These are phyloP conservation scores for Penstemon barbatus DNA, from an alignment of 257 asterid genomes.

Conservation along the genomic window DNA sequence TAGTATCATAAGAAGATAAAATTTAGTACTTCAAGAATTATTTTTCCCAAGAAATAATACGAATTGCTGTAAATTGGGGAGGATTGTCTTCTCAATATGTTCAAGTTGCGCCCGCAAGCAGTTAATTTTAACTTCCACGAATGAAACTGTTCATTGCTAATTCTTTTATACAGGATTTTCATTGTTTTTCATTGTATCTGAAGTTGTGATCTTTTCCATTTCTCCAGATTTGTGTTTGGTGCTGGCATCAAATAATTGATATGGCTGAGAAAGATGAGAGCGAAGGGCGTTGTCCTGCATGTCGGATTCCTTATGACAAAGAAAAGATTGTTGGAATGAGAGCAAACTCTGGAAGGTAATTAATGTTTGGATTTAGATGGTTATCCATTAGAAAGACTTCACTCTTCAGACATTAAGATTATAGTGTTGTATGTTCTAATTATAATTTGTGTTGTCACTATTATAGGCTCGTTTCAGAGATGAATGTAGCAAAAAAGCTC, in stretches of 20 bases:
- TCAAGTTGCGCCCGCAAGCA: neutral
- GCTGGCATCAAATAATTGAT: conserved; percentile 98
- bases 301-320: conserved; percentile 94
- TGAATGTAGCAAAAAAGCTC: conserved; percentile 63
- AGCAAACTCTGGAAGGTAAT: conserved; percentile 75
- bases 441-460: conserved; percentile 15
- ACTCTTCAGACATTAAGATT: conserved; percentile 14
- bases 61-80: neutral
- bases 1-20: neutral
- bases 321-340: conserved; percentile 88
- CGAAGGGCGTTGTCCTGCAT: conserved; percentile 98
- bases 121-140: neutral
- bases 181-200: conserved; percentile 21
- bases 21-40: neutral
- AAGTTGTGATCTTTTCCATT: conserved; percentile 17
- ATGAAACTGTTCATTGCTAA: neutral
- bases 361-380: conserved; percentile 13
- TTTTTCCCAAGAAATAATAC: neutral
- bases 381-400: conserved; percentile 15
- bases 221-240: conserved; percentile 91
- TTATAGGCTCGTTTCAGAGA: conserved; percentile 74
- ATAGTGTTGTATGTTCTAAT: conserved; percentile 20
- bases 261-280: conserved; percentile 98
- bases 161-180: conserved; percentile 11
- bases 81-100: neutral